These are phyloP conservation scores for Spergularia bocconei DNA, from an alignment of 148 eudicot species.

Conservation along the genomic window DNA sequence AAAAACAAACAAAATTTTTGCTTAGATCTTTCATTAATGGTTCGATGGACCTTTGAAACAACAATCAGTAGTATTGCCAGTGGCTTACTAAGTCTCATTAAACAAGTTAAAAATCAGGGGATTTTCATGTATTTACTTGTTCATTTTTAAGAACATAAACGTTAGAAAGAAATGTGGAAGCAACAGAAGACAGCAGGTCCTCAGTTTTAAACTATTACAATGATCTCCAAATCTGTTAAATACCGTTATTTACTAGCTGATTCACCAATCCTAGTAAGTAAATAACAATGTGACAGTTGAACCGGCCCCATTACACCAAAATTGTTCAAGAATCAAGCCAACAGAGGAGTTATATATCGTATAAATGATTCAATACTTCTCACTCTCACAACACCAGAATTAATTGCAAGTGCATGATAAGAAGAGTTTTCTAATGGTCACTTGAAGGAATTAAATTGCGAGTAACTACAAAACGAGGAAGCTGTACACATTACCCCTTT, in stretches of 20 bases:
- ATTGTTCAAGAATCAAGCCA: not conserved
- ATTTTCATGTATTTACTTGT: not conserved
- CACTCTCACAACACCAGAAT: not conserved
- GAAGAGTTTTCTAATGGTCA: not conserved
- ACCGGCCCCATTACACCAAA: not conserved
- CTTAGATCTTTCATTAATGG: not conserved
- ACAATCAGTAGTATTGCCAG: not conserved
- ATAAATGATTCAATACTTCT: too few species aligned
- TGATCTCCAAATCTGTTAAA: too few species aligned
- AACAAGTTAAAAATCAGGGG: not conserved
- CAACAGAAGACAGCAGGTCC: not conserved
- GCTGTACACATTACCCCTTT: constrained; percentile 14
- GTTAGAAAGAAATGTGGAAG: not conserved
- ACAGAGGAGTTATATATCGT: not conserved
- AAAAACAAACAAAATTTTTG: not conserved
- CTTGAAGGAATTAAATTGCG: not conserved
- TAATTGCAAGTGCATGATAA: not conserved
- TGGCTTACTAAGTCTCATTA: not conserved
- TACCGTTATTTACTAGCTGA: too few species aligned
- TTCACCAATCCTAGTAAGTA: too few species aligned
- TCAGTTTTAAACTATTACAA: too few species aligned
- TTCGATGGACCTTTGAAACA: not conserved
- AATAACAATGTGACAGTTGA: not conserved
- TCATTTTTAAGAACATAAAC: too few species aligned
- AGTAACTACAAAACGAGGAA: not conserved